Evolutionary conservation across 495 filamentous ascomycete genomes (phyloP).

Genomic region (Penicillium flavigenum): DNA sequence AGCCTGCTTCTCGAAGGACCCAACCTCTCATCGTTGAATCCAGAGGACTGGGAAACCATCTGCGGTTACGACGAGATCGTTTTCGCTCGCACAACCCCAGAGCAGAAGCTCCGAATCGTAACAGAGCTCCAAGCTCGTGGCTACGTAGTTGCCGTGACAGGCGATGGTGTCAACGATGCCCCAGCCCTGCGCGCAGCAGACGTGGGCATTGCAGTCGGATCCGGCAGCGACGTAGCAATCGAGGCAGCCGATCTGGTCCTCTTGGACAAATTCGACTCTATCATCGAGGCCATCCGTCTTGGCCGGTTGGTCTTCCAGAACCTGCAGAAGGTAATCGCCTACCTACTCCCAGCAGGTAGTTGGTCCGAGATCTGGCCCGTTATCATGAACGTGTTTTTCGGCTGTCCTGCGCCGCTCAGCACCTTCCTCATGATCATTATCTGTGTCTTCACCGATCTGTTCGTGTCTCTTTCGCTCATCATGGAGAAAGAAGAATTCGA

Average conservation of each 20-base stretch:
- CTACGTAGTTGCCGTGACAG: slow-evolving; percentile 72
- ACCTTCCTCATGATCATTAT: slow-evolving; percentile 73
- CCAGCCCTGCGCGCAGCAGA: slow-evolving; percentile 64
- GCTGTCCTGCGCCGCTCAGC: slow-evolving; percentile 64
- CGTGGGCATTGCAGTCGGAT: slow-evolving; percentile 66
- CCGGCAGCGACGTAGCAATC: slow-evolving; percentile 58
- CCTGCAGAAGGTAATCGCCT: slow-evolving; percentile 60
- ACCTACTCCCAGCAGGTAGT: slow-evolving; percentile 62
- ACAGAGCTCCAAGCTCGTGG: slow-evolving; percentile 59
- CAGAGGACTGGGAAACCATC: slow-evolving; percentile 57
- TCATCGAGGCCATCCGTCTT: slow-evolving; percentile 64
- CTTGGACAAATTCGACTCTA: slow-evolving; percentile 64
- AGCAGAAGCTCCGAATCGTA: slow-evolving; percentile 76
- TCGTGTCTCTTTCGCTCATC: slow-evolving; percentile 61
- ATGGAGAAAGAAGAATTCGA: slow-evolving; percentile 72
- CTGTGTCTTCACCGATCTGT: slow-evolving; percentile 64
- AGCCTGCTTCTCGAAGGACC: slow-evolving; percentile 48
- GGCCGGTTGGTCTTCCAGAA: slow-evolving; percentile 57
- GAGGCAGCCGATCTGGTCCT: slow-evolving; percentile 91
- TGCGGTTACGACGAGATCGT: slow-evolving; percentile 63
- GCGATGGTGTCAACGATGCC: slow-evolving; percentile 71
- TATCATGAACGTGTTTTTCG: slow-evolving; percentile 68
- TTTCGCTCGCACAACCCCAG: slow-evolving; percentile 72
- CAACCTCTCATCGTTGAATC: slow-evolving; percentile 56
- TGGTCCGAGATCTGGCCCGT: slow-evolving; percentile 79